Evolutionary conservation across 1,139 yeast species (phyloP).

Genomic region (Blastobotrys capitulatus): DNA sequence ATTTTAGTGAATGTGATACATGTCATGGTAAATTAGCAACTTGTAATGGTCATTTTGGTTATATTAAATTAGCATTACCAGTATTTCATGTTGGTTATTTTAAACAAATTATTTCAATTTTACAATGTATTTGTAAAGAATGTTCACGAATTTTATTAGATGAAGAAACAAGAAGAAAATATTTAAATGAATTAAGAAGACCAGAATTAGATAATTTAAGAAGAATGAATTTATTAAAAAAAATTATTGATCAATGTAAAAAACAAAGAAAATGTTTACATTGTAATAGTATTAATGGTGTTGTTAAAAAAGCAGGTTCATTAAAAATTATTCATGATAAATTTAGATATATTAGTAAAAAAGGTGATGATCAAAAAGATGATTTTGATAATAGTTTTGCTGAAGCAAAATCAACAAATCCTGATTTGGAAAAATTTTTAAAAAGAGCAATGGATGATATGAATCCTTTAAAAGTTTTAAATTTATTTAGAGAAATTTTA

Average conservation of each 20-base stretch:
- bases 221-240: conserved; percentile 82
- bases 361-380: conserved; percentile 74
- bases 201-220: conserved; percentile 89
- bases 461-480: conserved; percentile 85
- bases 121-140: conserved; percentile 82
- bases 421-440: conserved; percentile 83
- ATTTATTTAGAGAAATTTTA: conserved; percentile 75
- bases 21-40: conserved; percentile 91
- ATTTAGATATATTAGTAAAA: conserved; percentile 93
- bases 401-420: conserved; percentile 74
- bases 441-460: conserved; percentile 90
- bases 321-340: conserved; percentile 93
- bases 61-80: conserved; percentile 85
- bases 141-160: conserved; percentile 77
- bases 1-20: conserved; percentile 75
- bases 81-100: conserved; percentile 97
- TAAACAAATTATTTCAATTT: conserved; percentile 80
- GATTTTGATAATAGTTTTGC: conserved; percentile 63
- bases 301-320: conserved; percentile 96
- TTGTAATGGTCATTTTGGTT: conserved; percentile 99
- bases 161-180: conserved; percentile 64
- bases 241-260: conserved; percentile 84
- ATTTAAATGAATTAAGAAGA: conserved; percentile 68
- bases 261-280: conserved; percentile 86
- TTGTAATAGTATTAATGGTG: conserved; percentile 91